These are phyloP conservation scores for Chalciporus piperatus DNA, from an alignment of 768 basidiomycete genomes.

Conservation along the genomic window DNA sequence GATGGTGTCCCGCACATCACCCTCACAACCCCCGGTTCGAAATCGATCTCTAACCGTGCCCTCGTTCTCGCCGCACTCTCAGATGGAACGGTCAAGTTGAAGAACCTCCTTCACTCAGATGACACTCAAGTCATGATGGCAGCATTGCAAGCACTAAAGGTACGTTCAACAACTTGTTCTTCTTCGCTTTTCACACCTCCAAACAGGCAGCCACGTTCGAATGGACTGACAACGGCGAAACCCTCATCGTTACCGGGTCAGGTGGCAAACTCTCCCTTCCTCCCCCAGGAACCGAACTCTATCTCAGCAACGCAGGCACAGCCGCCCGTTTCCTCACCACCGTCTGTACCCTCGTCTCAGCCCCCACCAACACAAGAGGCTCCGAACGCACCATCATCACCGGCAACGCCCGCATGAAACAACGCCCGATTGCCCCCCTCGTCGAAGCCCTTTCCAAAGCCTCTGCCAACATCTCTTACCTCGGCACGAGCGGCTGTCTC, in stretches of 20 bases:
- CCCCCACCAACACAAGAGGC: slow-evolving; percentile 33
- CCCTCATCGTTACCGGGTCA: slow-evolving; percentile 88
- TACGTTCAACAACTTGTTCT: slow-evolving; percentile 22
- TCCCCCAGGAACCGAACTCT: slow-evolving; percentile 78
- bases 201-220: slow-evolving; percentile 81
- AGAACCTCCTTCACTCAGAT: slow-evolving; percentile 92
- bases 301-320: slow-evolving; percentile 96
- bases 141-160: slow-evolving; percentile 85
- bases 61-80: slow-evolving; percentile 91
- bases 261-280: slow-evolving; percentile 78
- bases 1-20: slow-evolving; percentile 33
- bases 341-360: slow-evolving; percentile 85
- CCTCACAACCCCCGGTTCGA: slow-evolving; percentile 96
- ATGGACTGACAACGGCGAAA: slow-evolving; percentile 97
- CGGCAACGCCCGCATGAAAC: slow-evolving; percentile 98
- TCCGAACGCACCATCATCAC: slow-evolving; percentile 75
- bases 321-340: slow-evolving; percentile 97
- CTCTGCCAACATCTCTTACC: slow-evolving; percentile 72
- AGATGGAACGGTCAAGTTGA: slow-evolving; percentile 81
- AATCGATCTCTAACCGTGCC: slow-evolving; percentile 94
- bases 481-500: slow-evolving; percentile 80
- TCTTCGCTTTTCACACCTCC: neutral
- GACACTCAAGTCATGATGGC: slow-evolving; percentile 99
- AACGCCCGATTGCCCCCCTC: slow-evolving; percentile 93
- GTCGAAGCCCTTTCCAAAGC: slow-evolving; percentile 86